Evolutionary conservation across 1,284 basidiomycete species (phyloP), one percentile per base, ranked within the genome.

Genomic region (Microstroma glucosiphilum): DNA sequence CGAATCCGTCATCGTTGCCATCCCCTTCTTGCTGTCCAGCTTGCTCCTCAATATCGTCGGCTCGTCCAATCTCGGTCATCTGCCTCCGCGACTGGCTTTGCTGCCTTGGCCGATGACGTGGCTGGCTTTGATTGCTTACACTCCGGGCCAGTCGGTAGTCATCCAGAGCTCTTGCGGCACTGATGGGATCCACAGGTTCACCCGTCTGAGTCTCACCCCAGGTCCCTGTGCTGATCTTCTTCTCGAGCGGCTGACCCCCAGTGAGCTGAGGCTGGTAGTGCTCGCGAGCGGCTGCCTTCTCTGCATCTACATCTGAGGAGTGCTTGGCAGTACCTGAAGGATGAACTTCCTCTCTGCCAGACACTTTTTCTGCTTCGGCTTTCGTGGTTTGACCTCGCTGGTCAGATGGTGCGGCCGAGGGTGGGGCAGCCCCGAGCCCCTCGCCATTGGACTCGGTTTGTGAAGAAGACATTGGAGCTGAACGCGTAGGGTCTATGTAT

Each of bases 131-230:
- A n/a, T 37, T 30, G 40, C 55, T 58, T 1, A 59, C 30, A 26
- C 69, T 57, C 40, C 69, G 54, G 2, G 66, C 68, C 17, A 72
- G 60, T 40, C 65, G 56, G 48, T 71, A 71, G 11, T 70, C 71
- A 4, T 66, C 60, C 11, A 61, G 23, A 13, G 71, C 71, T 25
- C 64, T 66, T 26, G 65, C 40, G 19, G 70, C 60, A 48, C 21
- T 37, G n/a, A 3, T 48, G 4, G 46, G 46, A 23, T 73, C 58
- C 57, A 73, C 69, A 9, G 60, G 63, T 55, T 73, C 69, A 30
- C 68, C 67, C 4, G 62, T 59, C 37, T 55, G 53, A 25, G 59
- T 56, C 41, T 73, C 71, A 40, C 71, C 71, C 71, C 71, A 73
- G 6, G 69, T 70, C 30, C 70, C 70, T 7, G 58, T 63, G 43